Evolutionary conservation across 208 protist species (phyloP).

Genomic region (Leishmania major): DNA sequence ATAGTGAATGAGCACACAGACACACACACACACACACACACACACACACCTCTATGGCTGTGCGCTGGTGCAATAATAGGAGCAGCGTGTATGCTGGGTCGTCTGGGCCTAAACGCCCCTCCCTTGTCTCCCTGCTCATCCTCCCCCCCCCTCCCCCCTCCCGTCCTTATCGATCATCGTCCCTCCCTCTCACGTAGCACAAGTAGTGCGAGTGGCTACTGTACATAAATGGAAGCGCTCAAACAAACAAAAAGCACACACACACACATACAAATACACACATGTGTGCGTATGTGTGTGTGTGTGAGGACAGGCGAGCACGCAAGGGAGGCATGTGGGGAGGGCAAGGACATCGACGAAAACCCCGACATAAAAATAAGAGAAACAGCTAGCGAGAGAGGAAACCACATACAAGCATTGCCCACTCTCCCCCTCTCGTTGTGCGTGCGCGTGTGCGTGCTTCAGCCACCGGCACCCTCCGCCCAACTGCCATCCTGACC

Average conservation of each 20-base stretch:
- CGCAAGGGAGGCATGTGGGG: too few species aligned
- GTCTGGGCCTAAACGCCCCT: neutral
- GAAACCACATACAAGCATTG: too few species aligned
- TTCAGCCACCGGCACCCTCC: neutral
- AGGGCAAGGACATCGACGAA: too few species aligned
- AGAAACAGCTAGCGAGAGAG: too few species aligned
- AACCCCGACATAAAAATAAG: too few species aligned
- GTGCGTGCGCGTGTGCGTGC: neutral
- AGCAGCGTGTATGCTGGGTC: neutral
- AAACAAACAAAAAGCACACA: too few species aligned
- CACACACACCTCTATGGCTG: neutral
- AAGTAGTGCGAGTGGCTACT: neutral
- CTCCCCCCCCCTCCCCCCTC: neutral
- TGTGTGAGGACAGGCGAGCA: too few species aligned
- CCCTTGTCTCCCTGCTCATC: neutral
- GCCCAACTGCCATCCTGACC: neutral
- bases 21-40: neutral
- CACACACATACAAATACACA: too few species aligned
- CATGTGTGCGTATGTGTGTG: too few species aligned
- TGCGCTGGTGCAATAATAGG: neutral
- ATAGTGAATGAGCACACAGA: neutral
- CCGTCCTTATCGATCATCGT: neutral
- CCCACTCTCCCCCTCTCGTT: neutral
- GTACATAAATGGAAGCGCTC: neutral
- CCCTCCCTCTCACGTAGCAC: neutral